Evolutionary conservation across 2,329 filamentous ascomycete species (phyloP).

Genomic region (Aspergillus sp.): DNA sequence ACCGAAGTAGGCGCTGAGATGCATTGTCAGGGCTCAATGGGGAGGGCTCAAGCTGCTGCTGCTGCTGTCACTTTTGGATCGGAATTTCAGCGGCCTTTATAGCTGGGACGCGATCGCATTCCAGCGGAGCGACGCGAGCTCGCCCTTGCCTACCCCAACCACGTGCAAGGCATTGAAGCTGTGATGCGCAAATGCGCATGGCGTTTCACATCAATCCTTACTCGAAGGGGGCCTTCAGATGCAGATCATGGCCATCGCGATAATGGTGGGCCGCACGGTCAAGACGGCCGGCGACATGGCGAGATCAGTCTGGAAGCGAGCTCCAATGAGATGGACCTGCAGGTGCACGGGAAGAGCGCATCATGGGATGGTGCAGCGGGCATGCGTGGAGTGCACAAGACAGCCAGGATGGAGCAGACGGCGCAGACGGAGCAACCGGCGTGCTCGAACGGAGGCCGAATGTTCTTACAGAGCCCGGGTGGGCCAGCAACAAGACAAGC

Average conservation of each 20-base stretch:
- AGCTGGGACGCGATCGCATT: neutral
- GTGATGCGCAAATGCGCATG: neutral
- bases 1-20: slow-evolving; percentile 23
- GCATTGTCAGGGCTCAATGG: slow-evolving; percentile 12
- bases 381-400: too few species aligned
- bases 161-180: slow-evolving; percentile 2
- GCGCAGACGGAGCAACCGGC: too few species aligned
- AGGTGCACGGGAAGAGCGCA: slow-evolving; percentile 3
- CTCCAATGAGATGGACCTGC: slow-evolving; percentile 10
- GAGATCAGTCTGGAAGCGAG: neutral
- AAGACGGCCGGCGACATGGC: neutral
- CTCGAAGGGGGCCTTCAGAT: neutral
- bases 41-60: neutral
- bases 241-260: neutral
- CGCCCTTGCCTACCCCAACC: neutral
- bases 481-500: neutral
- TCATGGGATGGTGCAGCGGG: neutral
- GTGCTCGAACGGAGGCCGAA: neutral
- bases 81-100: neutral
- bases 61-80: neutral
- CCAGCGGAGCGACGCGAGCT: neutral
- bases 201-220: neutral
- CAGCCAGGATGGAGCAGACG: too few species aligned
- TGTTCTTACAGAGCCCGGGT: neutral
- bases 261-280: neutral